These are phyloP conservation scores for Aplosporella prunicola DNA, from an alignment of 2,329 filamentous ascomycete species.

Conservation along the genomic window DNA sequence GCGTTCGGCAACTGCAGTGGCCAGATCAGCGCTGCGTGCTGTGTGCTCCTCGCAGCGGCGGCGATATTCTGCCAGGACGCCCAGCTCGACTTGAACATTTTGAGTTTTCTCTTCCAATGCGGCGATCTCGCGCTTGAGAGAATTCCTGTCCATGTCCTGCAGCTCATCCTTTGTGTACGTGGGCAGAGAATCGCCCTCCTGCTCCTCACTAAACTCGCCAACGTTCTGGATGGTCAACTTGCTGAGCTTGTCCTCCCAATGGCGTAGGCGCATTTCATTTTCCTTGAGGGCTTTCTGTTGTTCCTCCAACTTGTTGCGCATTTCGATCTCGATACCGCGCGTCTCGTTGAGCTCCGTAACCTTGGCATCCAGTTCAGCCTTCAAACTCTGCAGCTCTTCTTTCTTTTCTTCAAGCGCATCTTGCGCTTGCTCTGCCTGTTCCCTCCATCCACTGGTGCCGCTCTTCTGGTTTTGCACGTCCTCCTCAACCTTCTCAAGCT, in stretches of 20 bases:
- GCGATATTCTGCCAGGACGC: conserved; percentile 81
- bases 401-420: conserved; percentile 68
- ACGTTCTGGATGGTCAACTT: conserved; percentile 80
- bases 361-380: conserved; percentile 79
- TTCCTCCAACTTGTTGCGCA: conserved; percentile 96
- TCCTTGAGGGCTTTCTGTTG: conserved; percentile 82
- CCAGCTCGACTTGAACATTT: conserved; percentile 77
- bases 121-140: conserved; percentile 55
- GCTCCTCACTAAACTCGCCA: conserved; percentile 46
- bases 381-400: conserved; percentile 67
- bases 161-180: conserved; percentile 67
- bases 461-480: conserved; percentile 70
- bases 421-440: conserved; percentile 72
- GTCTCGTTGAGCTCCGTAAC: conserved; percentile 79
- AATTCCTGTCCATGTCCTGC: conserved; percentile 52
- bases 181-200: conserved; percentile 47
- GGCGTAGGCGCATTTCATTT: conserved; percentile 71
- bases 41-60: conserved; percentile 76
- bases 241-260: conserved; percentile 83
- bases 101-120: conserved; percentile 66
- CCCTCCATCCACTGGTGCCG: conserved; percentile 62
- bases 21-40: conserved; percentile 72
- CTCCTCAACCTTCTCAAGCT: conserved; percentile 67
- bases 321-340: conserved; percentile 85
- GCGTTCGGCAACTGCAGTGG: conserved; percentile 64